Evolutionary conservation across 2,329 filamentous ascomycete species (phyloP).

Genomic region (Cladophialophora bantiana): DNA sequence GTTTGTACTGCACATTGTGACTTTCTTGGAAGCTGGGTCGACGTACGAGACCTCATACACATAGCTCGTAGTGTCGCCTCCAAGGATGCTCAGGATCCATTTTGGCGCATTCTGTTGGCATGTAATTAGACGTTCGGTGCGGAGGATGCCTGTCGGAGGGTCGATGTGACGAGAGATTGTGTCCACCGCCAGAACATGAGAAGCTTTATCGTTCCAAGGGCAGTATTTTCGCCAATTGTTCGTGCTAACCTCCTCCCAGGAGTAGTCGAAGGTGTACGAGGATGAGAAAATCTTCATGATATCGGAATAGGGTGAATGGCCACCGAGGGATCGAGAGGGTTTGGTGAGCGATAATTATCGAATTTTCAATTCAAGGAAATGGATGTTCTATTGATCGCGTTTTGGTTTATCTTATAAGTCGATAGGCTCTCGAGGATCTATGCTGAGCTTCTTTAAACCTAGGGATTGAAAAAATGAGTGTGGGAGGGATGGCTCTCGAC

Average conservation of each 20-base stretch:
- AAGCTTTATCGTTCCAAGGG: conserved; percentile 98
- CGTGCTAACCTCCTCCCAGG: conserved; percentile 96
- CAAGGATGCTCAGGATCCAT: conserved; percentile 76
- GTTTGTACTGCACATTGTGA: conserved; percentile 97
- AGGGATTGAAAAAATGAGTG: conserved; percentile 10
- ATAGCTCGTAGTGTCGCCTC: conserved; percentile 79
- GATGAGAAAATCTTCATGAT: conserved; percentile 96
- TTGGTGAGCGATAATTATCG: conserved; percentile 1
- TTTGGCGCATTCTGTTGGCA: conserved; percentile 57
- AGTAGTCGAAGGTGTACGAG: conserved; percentile 90
- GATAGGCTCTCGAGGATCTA: not conserved
- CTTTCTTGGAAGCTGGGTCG: conserved; percentile 79
- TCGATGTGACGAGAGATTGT: conserved; percentile 78
- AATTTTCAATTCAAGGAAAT: not conserved
- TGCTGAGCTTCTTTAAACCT: not conserved
- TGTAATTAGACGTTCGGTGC: conserved; percentile 71
- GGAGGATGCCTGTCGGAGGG: conserved; percentile 69
- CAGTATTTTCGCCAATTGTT: conserved; percentile 99
- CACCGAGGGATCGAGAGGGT: conserved; percentile 44
- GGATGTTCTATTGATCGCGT: not conserved
- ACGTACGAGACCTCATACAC: conserved; percentile 97
- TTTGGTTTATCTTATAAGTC: not conserved
- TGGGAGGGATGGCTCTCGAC: conserved; percentile 7
- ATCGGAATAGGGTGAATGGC: conserved; percentile 1
- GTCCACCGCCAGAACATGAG: conserved; percentile 94